Conservation (phyloP, 768 basidiomycete species). For the Russula abietina region DNA sequence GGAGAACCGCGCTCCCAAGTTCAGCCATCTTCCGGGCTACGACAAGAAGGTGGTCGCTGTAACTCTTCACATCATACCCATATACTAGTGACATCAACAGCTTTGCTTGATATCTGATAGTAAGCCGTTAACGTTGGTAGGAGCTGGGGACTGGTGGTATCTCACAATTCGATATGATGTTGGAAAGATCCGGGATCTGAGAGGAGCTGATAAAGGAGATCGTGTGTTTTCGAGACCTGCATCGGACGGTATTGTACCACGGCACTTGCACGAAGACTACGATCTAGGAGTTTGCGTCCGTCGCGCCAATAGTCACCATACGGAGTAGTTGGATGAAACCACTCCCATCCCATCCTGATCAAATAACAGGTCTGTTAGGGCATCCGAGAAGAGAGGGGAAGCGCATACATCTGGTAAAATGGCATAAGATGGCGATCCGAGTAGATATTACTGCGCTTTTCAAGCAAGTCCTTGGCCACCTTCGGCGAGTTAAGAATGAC, state of each 20-base stretch:
- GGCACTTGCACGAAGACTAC: constrained; percentile 4
- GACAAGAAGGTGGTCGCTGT: constrained; percentile 4
- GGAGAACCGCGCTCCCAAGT: constrained; percentile 6
- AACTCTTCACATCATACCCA: constrained; percentile 10
- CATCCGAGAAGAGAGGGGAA: neutral
- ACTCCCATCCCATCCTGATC: constrained; percentile 14
- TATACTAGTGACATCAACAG: constrained; percentile 10
- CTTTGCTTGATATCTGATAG: constrained; percentile 7
- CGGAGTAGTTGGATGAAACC: constrained; percentile 13
- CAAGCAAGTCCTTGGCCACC: constrained; percentile 42
- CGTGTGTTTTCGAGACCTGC: constrained; percentile 9
- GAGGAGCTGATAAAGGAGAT: constrained; percentile 8
- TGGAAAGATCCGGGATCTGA: constrained; percentile 2
- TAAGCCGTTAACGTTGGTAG: too few species aligned
- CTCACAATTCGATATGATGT: constrained; percentile 1
- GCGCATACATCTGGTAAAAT: constrained; percentile 10
- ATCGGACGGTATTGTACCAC: constrained; percentile 11
- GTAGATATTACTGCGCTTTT: constrained; percentile 42
- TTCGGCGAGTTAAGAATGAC: constrained; percentile 44
- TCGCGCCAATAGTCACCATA: constrained; percentile 9
- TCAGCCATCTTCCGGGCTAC: constrained; percentile 12
- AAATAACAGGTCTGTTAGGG: neutral
- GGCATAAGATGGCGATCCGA: constrained; percentile 34
- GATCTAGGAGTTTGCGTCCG: constrained; percentile 10
- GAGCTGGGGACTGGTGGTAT: neutral